Evolutionary conservation across 305 asterid species (phyloP), one percentile per base, ranked within the genome.

Genomic region (Fraxinus nigra): DNA sequence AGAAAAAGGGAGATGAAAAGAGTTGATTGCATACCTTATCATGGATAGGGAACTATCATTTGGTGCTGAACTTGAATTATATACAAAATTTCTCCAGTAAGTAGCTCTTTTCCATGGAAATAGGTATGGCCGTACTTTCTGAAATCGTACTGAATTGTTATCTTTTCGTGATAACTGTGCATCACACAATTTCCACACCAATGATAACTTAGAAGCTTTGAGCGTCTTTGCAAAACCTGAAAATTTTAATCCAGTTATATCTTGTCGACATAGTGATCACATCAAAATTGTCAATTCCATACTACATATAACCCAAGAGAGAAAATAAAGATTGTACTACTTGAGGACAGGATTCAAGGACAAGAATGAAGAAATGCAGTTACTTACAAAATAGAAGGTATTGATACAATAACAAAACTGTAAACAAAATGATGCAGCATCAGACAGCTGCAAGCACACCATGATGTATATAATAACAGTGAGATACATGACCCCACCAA

Each of bases 121-220:
- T 73, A 91, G 63, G 77, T 81, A 86, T 22, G 98, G 93, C 79
- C 85, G 84, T 76, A 88, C 86, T 84, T 87, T 91, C 59, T 75
- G 91, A 85, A 88, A 87, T 75, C 87, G 82, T 81, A 85, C 79
- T 65, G 87, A 86, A 79, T 75, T 86, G 79, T 88, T 88, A 48
- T 74, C 85, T 84, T 87, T 91, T 82, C 83, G 91, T 76, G 93
- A 83, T 84, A 92, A 87, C 33, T 85, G 79, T 3, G 88, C 48
- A 75, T 86, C 91, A 65, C 86, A 89, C 77, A 92, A 85, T 70
- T 90, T 96, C 99, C 98, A 96, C 75, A 96, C 99, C 80, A 79
- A 84, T 67, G 98, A 85, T 77, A 86, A 82, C 77, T 89, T 93
- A 10, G 91, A 90, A 56, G 79, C 32, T 82, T 86, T 89, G 75